Conservation (phyloP, 2,329 filamentous ascomycete genomes). For the Dryadomyces quercus-mongolicae region DNA sequence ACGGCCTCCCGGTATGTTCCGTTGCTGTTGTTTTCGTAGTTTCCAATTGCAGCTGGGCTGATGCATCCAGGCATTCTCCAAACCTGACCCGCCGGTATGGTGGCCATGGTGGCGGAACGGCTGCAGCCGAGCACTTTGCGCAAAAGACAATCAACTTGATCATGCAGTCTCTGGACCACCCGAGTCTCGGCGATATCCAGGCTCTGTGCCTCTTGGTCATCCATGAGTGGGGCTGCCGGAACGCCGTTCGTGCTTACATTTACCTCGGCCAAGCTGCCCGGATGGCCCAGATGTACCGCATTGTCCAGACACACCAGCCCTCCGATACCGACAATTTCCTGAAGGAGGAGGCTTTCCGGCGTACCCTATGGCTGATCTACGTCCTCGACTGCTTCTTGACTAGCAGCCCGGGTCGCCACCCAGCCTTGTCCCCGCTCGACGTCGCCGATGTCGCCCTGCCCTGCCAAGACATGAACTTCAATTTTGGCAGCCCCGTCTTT, state of each 20-base stretch:
- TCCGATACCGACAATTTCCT: slow-evolving; percentile 46
- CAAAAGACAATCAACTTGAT: slow-evolving; percentile 44
- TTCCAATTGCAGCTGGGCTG: not conserved
- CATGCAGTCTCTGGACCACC: slow-evolving; percentile 46
- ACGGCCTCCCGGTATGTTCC: slow-evolving; percentile 42
- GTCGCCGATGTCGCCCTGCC: slow-evolving; percentile 43
- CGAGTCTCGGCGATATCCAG: slow-evolving; percentile 48
- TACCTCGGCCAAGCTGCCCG: slow-evolving; percentile 51
- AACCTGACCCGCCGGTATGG: slow-evolving; percentile 46
- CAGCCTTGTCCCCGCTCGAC: slow-evolving; percentile 42
- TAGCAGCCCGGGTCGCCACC: slow-evolving; percentile 47
- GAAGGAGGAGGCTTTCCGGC: slow-evolving; percentile 48
- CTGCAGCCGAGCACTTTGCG: slow-evolving; percentile 47
- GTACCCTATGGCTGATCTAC: slow-evolving; percentile 50
- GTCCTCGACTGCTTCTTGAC: slow-evolving; percentile 51
- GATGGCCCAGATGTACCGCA: slow-evolving; percentile 52
- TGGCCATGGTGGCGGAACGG: slow-evolving; percentile 33
- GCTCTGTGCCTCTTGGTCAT: slow-evolving; percentile 48
- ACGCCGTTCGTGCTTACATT: slow-evolving; percentile 50
- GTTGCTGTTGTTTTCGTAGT: not conserved
- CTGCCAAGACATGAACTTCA: slow-evolving; percentile 50
- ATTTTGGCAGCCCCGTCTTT: slow-evolving; percentile 46
- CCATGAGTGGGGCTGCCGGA: slow-evolving; percentile 50
- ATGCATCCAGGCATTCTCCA: slow-evolving; percentile 35
- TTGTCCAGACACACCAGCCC: slow-evolving; percentile 40